These are phyloP conservation scores for Sordaria brevicollis DNA, from an alignment of 495 filamentous ascomycete species.

Conservation along the genomic window DNA sequence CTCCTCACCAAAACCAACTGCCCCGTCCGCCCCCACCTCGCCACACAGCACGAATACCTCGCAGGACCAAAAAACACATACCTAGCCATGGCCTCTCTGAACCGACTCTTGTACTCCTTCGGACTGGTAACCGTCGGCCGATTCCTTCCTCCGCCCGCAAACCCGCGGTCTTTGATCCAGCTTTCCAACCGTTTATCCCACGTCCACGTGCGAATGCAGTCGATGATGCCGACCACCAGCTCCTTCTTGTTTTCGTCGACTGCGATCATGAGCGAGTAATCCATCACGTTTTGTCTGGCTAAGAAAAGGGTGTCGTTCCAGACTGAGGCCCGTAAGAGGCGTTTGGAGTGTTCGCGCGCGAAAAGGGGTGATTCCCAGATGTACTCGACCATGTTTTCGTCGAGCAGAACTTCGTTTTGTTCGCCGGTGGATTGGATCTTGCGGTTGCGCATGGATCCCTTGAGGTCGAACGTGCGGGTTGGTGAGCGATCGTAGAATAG, in stretches of 20 bases:
- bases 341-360: slow-evolving; percentile 85
- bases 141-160: slow-evolving; percentile 75
- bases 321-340: slow-evolving; percentile 71
- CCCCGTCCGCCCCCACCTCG: background rate
- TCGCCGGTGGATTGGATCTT: slow-evolving; percentile 92
- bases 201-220: slow-evolving; percentile 96
- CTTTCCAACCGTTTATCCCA: slow-evolving; percentile 99
- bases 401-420: slow-evolving; percentile 88
- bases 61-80: slow-evolving; percentile 51
- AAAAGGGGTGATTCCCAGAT: slow-evolving; percentile 97
- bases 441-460: slow-evolving; percentile 96
- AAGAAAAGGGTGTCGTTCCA: slow-evolving; percentile 97
- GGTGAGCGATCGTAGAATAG: slow-evolving; percentile 92
- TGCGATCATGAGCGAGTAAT: slow-evolving; percentile 97
- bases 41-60: background rate
- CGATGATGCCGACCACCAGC: slow-evolving; percentile 93
- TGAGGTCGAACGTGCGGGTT: slow-evolving; percentile 92
- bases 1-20: background rate
- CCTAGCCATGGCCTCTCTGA: slow-evolving; percentile 92
- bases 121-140: slow-evolving; percentile 92
- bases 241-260: slow-evolving; percentile 85
- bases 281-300: slow-evolving; percentile 91
- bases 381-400: slow-evolving; percentile 99
- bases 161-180: slow-evolving; percentile 95
- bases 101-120: slow-evolving; percentile 93